Percentiles rank a stretch among this genome's conserved stretches.
Evolutionary conservation across 768 basidiomycete genomes (phyloP).

Genomic region (Suillus tomentosus): DNA sequence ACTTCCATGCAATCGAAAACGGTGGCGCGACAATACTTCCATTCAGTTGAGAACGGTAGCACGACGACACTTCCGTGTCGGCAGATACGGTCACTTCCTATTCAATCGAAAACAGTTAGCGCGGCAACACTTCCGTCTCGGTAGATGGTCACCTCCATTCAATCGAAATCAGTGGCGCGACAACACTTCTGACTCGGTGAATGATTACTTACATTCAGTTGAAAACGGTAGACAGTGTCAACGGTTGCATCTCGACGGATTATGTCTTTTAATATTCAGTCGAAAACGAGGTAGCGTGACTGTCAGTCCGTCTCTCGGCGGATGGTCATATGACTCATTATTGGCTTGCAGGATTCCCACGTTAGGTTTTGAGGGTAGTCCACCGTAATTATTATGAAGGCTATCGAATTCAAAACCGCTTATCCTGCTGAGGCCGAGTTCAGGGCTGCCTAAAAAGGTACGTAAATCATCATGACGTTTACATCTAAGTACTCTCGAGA

Average conservation of each 20-base stretch:
- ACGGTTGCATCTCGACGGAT: too few relatives aligned
- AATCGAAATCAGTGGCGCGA: too few relatives aligned
- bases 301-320: too few relatives aligned
- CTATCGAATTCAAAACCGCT: background rate
- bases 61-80: background rate
- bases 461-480: slow-evolving; percentile 22
- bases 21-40: background rate
- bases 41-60: background rate
- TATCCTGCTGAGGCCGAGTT: slow-evolving; percentile 1
- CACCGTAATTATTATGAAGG: background rate
- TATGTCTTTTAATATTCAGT: too few relatives aligned
- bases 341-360: background rate
- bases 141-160: too few relatives aligned
- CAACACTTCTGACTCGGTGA: too few relatives aligned
- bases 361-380: background rate
- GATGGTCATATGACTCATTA: background rate
- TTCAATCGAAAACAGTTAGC: too few relatives aligned
- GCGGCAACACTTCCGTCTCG: background rate
- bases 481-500: slow-evolving; percentile 10
- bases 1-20: background rate
- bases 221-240: too few relatives aligned
- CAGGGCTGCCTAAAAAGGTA: slow-evolving; percentile 23
- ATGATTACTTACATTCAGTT: too few relatives aligned
- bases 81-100: too few relatives aligned
- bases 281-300: too few relatives aligned